These are phyloP conservation scores for Nasturtium officinale DNA, from an alignment of 345 rosid species.

Conservation along the genomic window DNA sequence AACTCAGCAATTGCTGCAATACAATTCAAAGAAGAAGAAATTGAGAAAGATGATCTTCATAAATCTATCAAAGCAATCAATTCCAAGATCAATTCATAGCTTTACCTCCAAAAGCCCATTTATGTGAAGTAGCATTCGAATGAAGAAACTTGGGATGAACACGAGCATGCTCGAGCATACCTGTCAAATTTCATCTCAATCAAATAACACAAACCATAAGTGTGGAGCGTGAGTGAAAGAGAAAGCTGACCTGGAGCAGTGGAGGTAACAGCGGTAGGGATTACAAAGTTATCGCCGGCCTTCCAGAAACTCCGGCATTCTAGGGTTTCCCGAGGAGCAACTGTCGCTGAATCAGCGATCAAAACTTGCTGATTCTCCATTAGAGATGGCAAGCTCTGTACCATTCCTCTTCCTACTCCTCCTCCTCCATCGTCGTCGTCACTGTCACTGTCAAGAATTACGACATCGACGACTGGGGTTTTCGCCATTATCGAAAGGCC, in stretches of 20 bases:
- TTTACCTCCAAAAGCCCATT: slow-evolving; percentile 98
- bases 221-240: not conserved
- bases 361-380: slow-evolving; percentile 30
- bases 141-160: slow-evolving; percentile 96
- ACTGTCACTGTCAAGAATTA: slow-evolving; percentile 52
- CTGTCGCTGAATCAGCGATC: slow-evolving; percentile 28
- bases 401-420: not conserved
- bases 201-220: not conserved
- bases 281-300: slow-evolving; percentile 57
- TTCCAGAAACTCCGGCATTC: slow-evolving; percentile 87
- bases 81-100: not conserved
- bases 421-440: slow-evolving; percentile 47
- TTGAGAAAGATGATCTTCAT: not conserved
- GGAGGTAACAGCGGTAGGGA: slow-evolving; percentile 38
- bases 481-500: slow-evolving; percentile 1
- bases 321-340: slow-evolving; percentile 39
- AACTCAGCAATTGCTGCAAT: slow-evolving; percentile 97
- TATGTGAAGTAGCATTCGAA: slow-evolving; percentile 98
- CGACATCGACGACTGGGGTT: slow-evolving; percentile 33
- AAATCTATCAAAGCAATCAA: not conserved
- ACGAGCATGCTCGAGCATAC: slow-evolving; percentile 80
- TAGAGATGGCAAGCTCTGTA: slow-evolving; percentile 13
- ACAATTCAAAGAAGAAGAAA: not conserved
- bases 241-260: not conserved
- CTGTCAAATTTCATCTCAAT: slow-evolving; percentile 42